phyloP scores from a whole-genome alignment of 1,139 yeast species.

The Debaryomyces singareniensis region DNA sequence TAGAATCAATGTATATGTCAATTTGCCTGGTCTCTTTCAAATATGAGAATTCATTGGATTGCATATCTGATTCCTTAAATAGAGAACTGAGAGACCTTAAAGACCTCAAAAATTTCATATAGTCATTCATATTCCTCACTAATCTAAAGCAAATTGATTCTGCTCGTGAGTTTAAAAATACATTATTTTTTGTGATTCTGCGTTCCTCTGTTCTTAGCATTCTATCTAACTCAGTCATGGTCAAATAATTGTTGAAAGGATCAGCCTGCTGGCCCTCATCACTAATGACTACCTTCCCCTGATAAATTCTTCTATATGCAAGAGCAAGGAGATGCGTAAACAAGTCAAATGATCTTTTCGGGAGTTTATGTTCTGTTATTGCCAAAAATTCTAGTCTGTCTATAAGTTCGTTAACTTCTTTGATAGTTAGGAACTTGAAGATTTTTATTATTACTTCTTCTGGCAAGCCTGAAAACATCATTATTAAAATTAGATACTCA shows the following conservation, averaged over 20 bases:
- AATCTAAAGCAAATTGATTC: conserved; percentile 21
- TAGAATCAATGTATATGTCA: conserved; percentile 22
- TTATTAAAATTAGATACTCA: too few species aligned
- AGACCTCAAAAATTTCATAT: conserved; percentile 18
- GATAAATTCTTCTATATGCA: conserved; percentile 16
- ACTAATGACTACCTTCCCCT: conserved; percentile 15
- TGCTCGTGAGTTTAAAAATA: conserved; percentile 19
- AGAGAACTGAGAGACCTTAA: conserved; percentile 18
- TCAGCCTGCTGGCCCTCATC: conserved; percentile 4
- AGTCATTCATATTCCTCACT: conserved; percentile 23
- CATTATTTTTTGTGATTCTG: conserved; percentile 7
- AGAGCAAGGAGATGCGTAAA: conserved; percentile 5
- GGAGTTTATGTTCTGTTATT: neutral
- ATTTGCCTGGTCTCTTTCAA: conserved; percentile 16
- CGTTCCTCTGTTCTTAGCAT: conserved; percentile 10
- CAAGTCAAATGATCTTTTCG: neutral
- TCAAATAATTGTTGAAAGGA: conserved; percentile 10
- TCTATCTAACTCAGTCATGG: conserved; percentile 11
- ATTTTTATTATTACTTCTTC: conserved; percentile 20
- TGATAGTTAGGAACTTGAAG: conserved; percentile 14
- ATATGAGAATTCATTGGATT: conserved; percentile 10
- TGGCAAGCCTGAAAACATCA: conserved; percentile 16
- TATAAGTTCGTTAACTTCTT: conserved; percentile 12
- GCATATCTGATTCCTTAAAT: conserved; percentile 10
- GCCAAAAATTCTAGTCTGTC: conserved; percentile 1